Base-by-base conservation (phyloP, 257 asterid genomes). In the Linaria vulgaris region DNA sequence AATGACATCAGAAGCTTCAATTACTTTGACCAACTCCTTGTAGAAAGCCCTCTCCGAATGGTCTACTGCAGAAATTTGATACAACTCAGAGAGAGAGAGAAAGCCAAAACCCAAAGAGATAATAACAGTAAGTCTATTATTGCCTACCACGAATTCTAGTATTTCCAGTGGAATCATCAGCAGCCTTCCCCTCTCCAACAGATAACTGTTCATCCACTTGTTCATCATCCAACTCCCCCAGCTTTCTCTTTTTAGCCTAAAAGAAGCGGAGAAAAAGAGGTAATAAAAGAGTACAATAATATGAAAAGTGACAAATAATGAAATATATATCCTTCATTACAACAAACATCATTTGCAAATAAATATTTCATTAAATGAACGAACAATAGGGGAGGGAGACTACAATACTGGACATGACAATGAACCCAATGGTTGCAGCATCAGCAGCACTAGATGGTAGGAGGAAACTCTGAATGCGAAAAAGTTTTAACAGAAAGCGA, bases 1-100 rank as follows among this genome's bases (percentile, higher is more conserved):
- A 68, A 92, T 87, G 56, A 92, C 99, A 81, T 92, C 97, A 59
- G 99, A 89, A 60, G 94, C 91, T 39, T 92, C 96, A 15, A 92
- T 78, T 6, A 92, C 99, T 77, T 89, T 92, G 68, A 78, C 95
- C 72, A 92, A 74, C 78, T 92, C 99, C 83, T 87, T 92, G 82
- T 89, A 89, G 65, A 92, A 89, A 13, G 90, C 79, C 76, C 90
- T 85, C 69, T 87, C 97, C 0, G 95, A 74, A 74, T 72, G 83
- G 68, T 89, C 97, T 83, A 76, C 59, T 59, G 53, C 48, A 58
- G 34, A 8, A 43, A 6, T 37, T 4, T 50, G 64, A 16, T 20
- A 23, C 57, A 51, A 34, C 55, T 30, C 20, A 46, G 59, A 73
- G 17, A 9, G 3, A 61, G 14, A 21, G 27, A 2, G 17, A 41